Evolutionary conservation across 257 asterid species (phyloP).

Genomic region (Fraxinus americana): DNA sequence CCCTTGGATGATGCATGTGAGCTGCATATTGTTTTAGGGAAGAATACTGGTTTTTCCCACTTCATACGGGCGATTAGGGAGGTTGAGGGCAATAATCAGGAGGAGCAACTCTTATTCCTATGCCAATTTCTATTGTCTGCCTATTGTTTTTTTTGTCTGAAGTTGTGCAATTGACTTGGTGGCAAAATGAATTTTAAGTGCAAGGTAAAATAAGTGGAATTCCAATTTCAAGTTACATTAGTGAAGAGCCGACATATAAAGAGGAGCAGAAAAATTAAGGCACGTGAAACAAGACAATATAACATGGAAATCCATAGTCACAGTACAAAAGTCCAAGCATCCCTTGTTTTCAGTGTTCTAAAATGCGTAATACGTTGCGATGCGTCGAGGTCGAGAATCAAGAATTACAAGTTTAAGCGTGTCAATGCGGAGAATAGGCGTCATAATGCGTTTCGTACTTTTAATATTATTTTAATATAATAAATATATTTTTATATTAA

Average conservation of each 20-base stretch:
- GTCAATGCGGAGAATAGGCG: too few relatives aligned
- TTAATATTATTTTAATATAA: too few relatives aligned
- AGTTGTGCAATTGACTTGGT: slow-evolving; percentile 18
- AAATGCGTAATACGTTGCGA: too few relatives aligned
- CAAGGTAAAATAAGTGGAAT: slow-evolving; percentile 25
- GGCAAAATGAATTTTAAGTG: slow-evolving; percentile 21
- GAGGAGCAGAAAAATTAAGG: neutral
- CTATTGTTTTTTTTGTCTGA: slow-evolving; percentile 16
- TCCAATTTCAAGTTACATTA: neutral
- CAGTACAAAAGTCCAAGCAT: neutral
- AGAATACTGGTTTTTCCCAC: neutral
- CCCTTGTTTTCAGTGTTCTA: too few relatives aligned
- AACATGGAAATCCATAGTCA: neutral
- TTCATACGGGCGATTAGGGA: neutral
- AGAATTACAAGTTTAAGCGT: too few relatives aligned
- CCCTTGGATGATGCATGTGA: neutral
- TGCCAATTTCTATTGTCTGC: slow-evolving; percentile 35
- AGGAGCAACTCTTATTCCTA: slow-evolving; percentile 34
- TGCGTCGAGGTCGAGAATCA: too few relatives aligned
- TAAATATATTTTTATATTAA: too few relatives aligned
- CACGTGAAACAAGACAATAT: neutral
- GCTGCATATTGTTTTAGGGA: neutral
- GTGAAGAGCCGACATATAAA: neutral
- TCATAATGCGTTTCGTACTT: too few relatives aligned
- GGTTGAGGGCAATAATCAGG: slow-evolving; percentile 34